A percentile compares a stretch with the other conserved stretches of the same genome.
phyloP scores from a whole-genome alignment of 139 green algal genomes.

The Trebouxia sp. region DNA sequence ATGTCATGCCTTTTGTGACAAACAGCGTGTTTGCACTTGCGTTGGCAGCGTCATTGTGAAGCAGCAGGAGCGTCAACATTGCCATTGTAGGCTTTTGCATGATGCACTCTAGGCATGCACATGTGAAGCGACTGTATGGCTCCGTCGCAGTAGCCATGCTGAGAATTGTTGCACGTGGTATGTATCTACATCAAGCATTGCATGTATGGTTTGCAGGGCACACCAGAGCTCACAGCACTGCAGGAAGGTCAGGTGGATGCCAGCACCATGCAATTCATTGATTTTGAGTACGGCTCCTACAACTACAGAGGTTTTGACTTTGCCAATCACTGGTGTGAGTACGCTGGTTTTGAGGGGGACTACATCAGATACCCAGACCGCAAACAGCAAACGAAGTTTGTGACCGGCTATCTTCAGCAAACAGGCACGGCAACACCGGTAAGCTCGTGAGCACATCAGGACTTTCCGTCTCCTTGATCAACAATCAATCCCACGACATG shows the following conservation, averaged over 20 bases:
- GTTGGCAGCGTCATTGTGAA: no score
- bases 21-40: no score
- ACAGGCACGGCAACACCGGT: background rate
- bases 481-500: background rate
- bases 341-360: constrained; percentile 94
- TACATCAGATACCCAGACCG: constrained; percentile 64
- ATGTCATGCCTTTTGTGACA: no score
- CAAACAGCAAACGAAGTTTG: constrained; percentile 50
- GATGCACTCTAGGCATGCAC: no score
- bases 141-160: background rate
- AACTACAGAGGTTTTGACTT: constrained; percentile 82
- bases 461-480: no score
- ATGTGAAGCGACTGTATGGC: no score
- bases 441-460: background rate
- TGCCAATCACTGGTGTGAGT: constrained; percentile 98
- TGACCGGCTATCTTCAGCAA: constrained; percentile 68
- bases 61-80: no score
- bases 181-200: no score
- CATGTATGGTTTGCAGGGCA: background rate
- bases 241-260: background rate
- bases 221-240: background rate
- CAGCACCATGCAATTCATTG: constrained; percentile 80
- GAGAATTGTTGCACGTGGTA: no score
- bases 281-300: constrained; percentile 93
- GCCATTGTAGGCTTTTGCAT: no score